Evolutionary conservation across 2,329 filamentous ascomycete species (phyloP), one percentile per base, ranked within the genome.

Genomic region (Colletotrichum sp.): DNA sequence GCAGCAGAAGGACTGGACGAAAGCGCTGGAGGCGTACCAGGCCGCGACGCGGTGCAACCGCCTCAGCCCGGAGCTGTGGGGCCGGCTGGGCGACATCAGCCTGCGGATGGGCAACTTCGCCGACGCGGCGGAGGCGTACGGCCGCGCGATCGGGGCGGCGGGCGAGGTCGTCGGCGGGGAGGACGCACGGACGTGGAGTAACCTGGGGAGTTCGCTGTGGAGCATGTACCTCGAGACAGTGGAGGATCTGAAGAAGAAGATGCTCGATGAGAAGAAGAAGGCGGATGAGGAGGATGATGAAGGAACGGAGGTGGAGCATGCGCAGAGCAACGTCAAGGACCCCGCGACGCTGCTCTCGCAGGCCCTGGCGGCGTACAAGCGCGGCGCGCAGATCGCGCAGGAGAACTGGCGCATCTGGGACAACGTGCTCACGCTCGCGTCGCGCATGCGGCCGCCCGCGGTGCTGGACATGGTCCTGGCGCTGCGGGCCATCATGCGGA

Each of bases 361-460:
- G 82, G 93, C 97, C 0, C 90, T 99, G 1, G 88, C 91, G 8
- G 96, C 97, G 0, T 95, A 98, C 84, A 97, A 98, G 82, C 94
- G 95, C 78, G 97, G 96, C 12, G 95, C 96, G 1, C 90, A 91
- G 6, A 91, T 98, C 28, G 95, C 98, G 67, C 91, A 95, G 84
- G 93, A 96, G 80, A 96, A 96, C 85, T 95, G 94, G 90, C 93
- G 95, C 79, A 98, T 99, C 83, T 99, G 96, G 96, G 95, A 98
- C 82, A 99, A 99, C 81, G 94, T 99, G 18, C 91, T 99, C 73
- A 97, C 96, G 0, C 93, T 99, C 26, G 94, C 95, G 0, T 92
- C 95, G 0, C 94, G 95, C 3, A 90, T 97, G 32, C 90, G 89
- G 1, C 96, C 96, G 0, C 93, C 95, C 0, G 92, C 94, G 1